Conservation (phyloP, 2,329 filamentous ascomycete species). For the Diaporthe helianthi region DNA sequence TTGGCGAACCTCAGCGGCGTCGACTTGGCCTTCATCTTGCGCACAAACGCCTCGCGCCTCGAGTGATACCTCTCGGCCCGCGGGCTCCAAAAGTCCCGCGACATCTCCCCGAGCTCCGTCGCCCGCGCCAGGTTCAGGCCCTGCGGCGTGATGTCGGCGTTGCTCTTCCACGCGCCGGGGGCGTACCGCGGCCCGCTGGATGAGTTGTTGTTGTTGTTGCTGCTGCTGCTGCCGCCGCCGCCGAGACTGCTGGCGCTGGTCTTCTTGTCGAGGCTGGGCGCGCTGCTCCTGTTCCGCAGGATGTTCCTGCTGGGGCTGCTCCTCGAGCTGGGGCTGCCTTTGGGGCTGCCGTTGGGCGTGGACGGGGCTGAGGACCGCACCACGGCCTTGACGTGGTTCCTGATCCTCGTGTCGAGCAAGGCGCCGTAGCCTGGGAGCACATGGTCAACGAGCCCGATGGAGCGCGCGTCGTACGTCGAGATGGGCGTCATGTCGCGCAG, state of each 20-base stretch:
- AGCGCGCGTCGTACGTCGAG: slow-evolving; percentile 46
- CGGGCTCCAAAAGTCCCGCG: slow-evolving; percentile 51
- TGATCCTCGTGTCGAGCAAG: slow-evolving; percentile 45
- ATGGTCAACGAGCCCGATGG: slow-evolving; percentile 48
- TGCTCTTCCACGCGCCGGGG: slow-evolving; percentile 44
- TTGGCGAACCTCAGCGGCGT: slow-evolving; percentile 50
- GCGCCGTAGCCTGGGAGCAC: slow-evolving; percentile 45
- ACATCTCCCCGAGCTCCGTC: slow-evolving; percentile 49
- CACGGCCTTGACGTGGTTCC: slow-evolving; percentile 44
- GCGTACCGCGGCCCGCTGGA: slow-evolving; percentile 19
- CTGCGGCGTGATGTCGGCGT: slow-evolving; percentile 43
- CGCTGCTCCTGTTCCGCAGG: slow-evolving; percentile 1
- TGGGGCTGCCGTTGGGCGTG: not conserved
- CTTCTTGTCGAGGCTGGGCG: slow-evolving; percentile 12
- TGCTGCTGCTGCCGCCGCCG: too few species aligned
- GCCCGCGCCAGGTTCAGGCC: slow-evolving; percentile 45
- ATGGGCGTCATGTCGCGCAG: slow-evolving; percentile 49
- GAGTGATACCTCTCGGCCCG: slow-evolving; percentile 47
- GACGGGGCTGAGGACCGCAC: slow-evolving; percentile 34
- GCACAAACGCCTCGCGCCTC: slow-evolving; percentile 49
- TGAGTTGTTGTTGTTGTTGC: not conserved
- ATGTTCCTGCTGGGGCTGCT: not conserved
- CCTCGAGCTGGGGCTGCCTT: not conserved
- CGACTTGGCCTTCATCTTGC: slow-evolving; percentile 46
- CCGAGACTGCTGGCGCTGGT: too few species aligned